Percentiles rank a stretch among this genome's conserved stretches.
Evolutionary conservation across 352 stramenopile genomes (phyloP).

Genomic region (Pythium aquatile): DNA sequence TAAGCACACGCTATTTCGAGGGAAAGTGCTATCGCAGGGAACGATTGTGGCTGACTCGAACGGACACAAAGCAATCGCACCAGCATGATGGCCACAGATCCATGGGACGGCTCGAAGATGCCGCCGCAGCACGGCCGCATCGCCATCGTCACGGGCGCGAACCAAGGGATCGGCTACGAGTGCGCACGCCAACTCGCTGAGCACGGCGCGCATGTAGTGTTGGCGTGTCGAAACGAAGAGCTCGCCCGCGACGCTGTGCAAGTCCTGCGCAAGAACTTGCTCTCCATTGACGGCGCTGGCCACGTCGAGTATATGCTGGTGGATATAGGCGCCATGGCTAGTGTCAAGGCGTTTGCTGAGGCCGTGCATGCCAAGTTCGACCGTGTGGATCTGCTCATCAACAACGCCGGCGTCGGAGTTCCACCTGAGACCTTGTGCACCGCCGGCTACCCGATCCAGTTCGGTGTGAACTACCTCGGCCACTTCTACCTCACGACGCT

Average conservation of each 20-base stretch:
- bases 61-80: background rate
- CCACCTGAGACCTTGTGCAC: conserved; percentile 24
- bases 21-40: background rate
- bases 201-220: conserved; percentile 48
- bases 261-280: conserved; percentile 21
- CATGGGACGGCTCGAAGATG: conserved; percentile 22
- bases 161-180: conserved; percentile 63
- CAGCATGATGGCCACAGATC: background rate
- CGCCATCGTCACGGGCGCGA: conserved; percentile 60
- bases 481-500: conserved; percentile 59
- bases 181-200: conserved; percentile 42
- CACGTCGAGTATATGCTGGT: conserved; percentile 15
- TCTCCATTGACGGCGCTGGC: conserved; percentile 25
- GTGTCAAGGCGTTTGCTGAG: conserved; percentile 37
- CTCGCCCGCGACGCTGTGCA: conserved; percentile 5
- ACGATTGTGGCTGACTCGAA: background rate
- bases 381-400: conserved; percentile 59
- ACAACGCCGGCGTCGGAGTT: conserved; percentile 52
- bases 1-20: background rate
- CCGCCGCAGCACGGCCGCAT: conserved; percentile 31
- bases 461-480: conserved; percentile 66
- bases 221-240: conserved; percentile 45
- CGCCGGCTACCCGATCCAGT: conserved; percentile 55
- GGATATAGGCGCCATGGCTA: conserved; percentile 38
- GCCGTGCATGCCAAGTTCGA: conserved; percentile 37